Percentiles rank a stretch among this genome's conserved stretches.
Conservation (phyloP, 2,329 filamentous ascomycete species). For the Diatrype stigma region DNA sequence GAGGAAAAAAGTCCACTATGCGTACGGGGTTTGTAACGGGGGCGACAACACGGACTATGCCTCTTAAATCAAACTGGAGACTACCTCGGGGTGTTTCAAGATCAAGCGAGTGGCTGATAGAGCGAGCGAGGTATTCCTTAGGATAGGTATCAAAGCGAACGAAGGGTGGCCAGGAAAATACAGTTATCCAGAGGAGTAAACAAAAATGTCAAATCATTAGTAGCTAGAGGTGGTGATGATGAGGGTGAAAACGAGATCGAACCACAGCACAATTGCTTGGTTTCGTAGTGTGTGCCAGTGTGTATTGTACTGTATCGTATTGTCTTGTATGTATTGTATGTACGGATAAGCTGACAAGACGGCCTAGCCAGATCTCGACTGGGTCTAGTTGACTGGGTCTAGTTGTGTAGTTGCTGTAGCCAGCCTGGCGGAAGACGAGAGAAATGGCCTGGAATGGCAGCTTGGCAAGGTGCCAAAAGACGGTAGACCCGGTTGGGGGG, state of each 20-base stretch:
- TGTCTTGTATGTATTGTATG: no score
- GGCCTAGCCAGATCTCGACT: no score
- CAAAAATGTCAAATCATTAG: slow-evolving; percentile 15
- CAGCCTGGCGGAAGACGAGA: slow-evolving; percentile 3
- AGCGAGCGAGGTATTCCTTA: slow-evolving; percentile 21
- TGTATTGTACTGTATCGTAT: no score
- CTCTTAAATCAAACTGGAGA: slow-evolving; percentile 5
- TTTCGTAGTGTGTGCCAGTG: no score
- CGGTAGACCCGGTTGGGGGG: slow-evolving; percentile 5
- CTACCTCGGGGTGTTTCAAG: slow-evolving; percentile 6
- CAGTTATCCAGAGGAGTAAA: background rate
- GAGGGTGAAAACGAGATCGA: background rate
- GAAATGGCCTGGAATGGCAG: slow-evolving; percentile 11
- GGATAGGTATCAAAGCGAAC: slow-evolving; percentile 23
- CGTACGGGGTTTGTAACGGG: background rate
- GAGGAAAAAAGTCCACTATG: background rate
- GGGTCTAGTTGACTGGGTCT: background rate
- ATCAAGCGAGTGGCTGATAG: background rate
- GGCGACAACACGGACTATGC: background rate
- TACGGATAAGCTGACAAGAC: no score
- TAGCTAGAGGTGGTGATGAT: background rate
- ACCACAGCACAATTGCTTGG: no score
- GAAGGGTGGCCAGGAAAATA: slow-evolving; percentile 15
- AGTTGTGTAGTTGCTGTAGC: background rate
- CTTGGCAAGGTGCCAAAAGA: no score